Base-by-base conservation (phyloP, 139 green algal genomes). In the Ettlia oleoabundans region DNA sequence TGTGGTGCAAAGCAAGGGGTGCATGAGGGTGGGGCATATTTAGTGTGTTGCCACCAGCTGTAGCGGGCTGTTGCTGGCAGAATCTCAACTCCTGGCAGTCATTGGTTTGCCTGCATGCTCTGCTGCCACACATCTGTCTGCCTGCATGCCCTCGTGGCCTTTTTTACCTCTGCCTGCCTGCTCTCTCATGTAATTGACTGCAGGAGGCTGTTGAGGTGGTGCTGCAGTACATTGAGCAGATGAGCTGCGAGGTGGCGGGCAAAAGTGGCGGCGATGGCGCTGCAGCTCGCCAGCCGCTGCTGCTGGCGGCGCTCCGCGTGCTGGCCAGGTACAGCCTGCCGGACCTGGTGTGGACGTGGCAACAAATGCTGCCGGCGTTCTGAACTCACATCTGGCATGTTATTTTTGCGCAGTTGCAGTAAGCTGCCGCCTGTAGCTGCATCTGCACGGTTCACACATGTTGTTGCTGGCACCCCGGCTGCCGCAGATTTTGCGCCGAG, bases 221-320 rank as follows among this genome's bases (percentile, higher is more conserved):
- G 24, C 82, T 93, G 70, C 85, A 92, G 74, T 92, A 86, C 78
- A 80, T 94, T 53, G 89, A 94, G 65, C 64, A 87, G 66, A 81
- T 74, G 78, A 92, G 42, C 43, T 62, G 40, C 10, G 47, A 73
- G 43, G 15, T 15, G 58, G 38, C 61, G 43, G 41, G n/a, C 13
- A 41, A 33, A 37, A 24, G 26, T 13, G 38, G 21, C 40, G 78
- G 30, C 32, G 62, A 62, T 8, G 78, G 33, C 33, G 78, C 22
- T 22, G 62, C 58, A 22, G 32, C 47, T 3, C 73, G 35, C 3
- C 73, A 67, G 3, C 40, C 68, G 15, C 68, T 84, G 68, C 28
- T 64, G 79, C 47, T 72, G 24, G 78, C 78, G 30, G 32, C 76
- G 51, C 43, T 63, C 40, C 66, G 63, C 13, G 51, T 63, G 32